phyloP scores from a whole-genome alignment of 345 rosid species.

The Eucalyptus tenuipes region DNA sequence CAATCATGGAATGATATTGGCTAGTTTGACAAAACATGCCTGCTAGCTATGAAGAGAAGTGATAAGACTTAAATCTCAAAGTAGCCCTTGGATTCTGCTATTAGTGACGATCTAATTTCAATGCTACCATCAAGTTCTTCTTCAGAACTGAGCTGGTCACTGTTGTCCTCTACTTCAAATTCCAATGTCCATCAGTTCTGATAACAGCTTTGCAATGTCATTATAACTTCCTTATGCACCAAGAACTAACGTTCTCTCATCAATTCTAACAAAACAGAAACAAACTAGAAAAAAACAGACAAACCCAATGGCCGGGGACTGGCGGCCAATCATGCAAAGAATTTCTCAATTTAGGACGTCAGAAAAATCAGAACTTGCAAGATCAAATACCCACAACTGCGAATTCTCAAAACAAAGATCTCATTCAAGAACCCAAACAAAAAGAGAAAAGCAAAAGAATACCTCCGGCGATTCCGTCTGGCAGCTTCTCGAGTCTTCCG shows the following conservation, averaged over 20 bases:
- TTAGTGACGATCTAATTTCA: neutral
- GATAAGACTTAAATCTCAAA: neutral
- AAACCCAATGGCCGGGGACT: neutral
- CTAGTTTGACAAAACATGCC: neutral
- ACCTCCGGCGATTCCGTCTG: conserved; percentile 17
- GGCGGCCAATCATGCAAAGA: neutral
- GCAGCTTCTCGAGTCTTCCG: conserved; percentile 23
- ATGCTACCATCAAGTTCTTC: neutral
- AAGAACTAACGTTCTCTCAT: neutral
- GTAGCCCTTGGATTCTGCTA: neutral
- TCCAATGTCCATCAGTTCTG: neutral
- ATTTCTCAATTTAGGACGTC: neutral
- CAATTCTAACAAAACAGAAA: neutral
- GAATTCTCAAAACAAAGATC: neutral
- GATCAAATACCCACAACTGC: neutral
- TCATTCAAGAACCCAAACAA: neutral
- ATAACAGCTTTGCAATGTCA: neutral
- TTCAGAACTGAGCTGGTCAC: neutral
- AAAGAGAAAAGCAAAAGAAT: neutral
- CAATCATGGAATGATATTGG: neutral
- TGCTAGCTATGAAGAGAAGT: neutral
- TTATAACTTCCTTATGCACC: neutral
- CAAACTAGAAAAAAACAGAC: neutral
- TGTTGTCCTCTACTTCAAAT: neutral
- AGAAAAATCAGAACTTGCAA: neutral